These are phyloP conservation scores for Myochromella boudieri DNA, from an alignment of 768 basidiomycete species.

Conservation along the genomic window DNA sequence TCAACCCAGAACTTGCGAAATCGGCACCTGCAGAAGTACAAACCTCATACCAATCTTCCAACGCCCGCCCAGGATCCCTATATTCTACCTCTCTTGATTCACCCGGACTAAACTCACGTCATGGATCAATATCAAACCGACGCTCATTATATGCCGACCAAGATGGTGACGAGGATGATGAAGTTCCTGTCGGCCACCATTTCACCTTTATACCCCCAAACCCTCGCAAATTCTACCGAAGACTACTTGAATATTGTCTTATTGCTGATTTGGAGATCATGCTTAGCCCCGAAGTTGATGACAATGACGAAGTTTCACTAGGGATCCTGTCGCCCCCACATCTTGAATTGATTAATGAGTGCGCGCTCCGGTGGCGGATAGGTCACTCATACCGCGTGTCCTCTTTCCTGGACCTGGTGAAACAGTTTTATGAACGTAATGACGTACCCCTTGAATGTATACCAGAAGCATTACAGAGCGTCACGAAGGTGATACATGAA, in stretches of 20 bases:
- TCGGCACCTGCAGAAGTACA: conserved; percentile 61
- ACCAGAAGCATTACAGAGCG: conserved; percentile 79
- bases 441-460: conserved; percentile 95
- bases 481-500: conserved; percentile 71
- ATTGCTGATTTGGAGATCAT: conserved; percentile 85
- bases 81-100: conserved; percentile 45
- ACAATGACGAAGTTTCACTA: conserved; percentile 92
- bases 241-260: conserved; percentile 81
- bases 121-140: conserved; percentile 66
- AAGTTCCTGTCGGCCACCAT: conserved; percentile 67
- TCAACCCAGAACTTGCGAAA: conserved; percentile 85
- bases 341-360: conserved; percentile 83
- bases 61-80: conserved; percentile 56
- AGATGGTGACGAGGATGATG: conserved; percentile 60
- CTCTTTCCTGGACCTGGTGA: conserved; percentile 84
- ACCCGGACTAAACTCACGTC: conserved; percentile 38
- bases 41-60: conserved; percentile 42
- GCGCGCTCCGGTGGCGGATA: conserved; percentile 88
- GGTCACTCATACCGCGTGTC: conserved; percentile 73
- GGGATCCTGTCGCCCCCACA: conserved; percentile 83
- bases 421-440: conserved; percentile 82
- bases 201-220: conserved; percentile 93
- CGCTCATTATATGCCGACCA: conserved; percentile 53
- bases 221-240: conserved; percentile 81
- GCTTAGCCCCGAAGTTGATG: conserved; percentile 87